These are phyloP conservation scores for Saturnispora dispora DNA, from an alignment of 805 yeast genomes.

Conservation along the genomic window DNA sequence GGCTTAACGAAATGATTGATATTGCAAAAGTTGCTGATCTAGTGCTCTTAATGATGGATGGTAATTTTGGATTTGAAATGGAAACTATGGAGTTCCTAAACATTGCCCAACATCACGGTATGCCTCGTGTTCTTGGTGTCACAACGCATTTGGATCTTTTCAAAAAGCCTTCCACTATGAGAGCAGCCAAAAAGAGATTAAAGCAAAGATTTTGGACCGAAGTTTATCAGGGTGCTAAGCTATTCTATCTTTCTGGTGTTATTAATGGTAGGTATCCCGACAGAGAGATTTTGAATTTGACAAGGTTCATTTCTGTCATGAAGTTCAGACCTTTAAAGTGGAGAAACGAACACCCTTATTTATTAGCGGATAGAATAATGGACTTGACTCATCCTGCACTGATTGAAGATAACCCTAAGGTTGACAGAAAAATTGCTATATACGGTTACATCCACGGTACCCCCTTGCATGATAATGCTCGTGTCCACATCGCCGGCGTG, in stretches of 20 bases:
- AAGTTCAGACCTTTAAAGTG: conserved; percentile 98
- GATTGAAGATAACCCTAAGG: conserved; percentile 69
- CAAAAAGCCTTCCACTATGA: conserved; percentile 77
- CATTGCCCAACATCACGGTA: conserved; percentile 95
- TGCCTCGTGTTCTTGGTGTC: conserved; percentile 94
- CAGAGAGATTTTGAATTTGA: conserved; percentile 83
- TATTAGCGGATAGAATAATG: conserved; percentile 79
- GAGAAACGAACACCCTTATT: conserved; percentile 97
- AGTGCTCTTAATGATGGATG: conserved; percentile 83
- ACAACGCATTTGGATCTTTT: conserved; percentile 93
- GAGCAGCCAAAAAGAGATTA: conserved; percentile 84
- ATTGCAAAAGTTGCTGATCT: conserved; percentile 92
- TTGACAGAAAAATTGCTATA: conserved; percentile 81
- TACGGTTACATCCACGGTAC: conserved; percentile 96
- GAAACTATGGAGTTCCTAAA: conserved; percentile 98
- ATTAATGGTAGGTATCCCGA: conserved; percentile 97
- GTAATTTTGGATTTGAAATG: conserved; percentile 98
- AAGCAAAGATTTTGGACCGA: conserved; percentile 98
- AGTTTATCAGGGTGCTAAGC: conserved; percentile 95
- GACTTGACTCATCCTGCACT: conserved; percentile 89
- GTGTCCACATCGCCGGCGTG: conserved; percentile 90
- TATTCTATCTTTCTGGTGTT: conserved; percentile 90
- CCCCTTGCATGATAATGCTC: conserved; percentile 58
- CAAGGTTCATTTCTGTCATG: conserved; percentile 93
- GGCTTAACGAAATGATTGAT: conserved; percentile 91